Evolutionary conservation across 2,329 filamentous ascomycete genomes (phyloP).

Genomic region (Coniella lustricola): DNA sequence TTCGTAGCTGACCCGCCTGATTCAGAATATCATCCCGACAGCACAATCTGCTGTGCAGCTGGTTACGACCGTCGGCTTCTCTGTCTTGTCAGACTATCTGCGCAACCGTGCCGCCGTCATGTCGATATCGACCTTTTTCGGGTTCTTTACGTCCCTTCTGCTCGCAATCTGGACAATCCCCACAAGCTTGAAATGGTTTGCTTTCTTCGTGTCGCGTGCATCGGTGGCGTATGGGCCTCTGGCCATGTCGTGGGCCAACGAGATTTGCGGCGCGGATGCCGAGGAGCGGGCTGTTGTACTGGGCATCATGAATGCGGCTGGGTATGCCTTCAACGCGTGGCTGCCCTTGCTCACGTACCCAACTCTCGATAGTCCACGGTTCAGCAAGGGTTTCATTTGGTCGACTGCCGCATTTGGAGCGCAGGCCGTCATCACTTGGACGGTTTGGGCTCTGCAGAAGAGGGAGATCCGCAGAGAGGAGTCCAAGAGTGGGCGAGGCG

Average conservation of each 20-base stretch:
- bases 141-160: conserved; percentile 12
- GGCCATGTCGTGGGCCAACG: conserved; percentile 39
- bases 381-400: conserved; percentile 29
- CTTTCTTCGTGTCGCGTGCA: conserved; percentile 8
- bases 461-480: conserved; percentile 4
- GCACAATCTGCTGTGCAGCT: conserved; percentile 32
- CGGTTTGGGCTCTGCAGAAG: conserved; percentile 6
- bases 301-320: conserved; percentile 39
- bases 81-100: conserved; percentile 44
- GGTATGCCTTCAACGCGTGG: conserved; percentile 38
- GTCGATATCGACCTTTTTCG: conserved; percentile 14
- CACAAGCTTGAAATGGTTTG: conserved; percentile 17
- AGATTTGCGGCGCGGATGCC: conserved; percentile 36
- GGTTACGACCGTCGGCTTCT: conserved; percentile 45
- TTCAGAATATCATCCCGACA: conserved; percentile 40
- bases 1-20: no score
- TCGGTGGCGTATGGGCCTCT: conserved; percentile 13
- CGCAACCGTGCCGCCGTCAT: conserved; percentile 24
- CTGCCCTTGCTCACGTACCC: conserved; percentile 33
- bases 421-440: conserved; percentile 14
- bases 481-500: conserved; percentile 18
- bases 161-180: conserved; percentile 15
- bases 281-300: conserved; percentile 43
- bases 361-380: conserved; percentile 30
- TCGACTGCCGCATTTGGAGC: conserved; percentile 4